These are phyloP conservation scores for Usnea hakonensis DNA, from an alignment of 495 filamentous ascomycete genomes.

Conservation along the genomic window DNA sequence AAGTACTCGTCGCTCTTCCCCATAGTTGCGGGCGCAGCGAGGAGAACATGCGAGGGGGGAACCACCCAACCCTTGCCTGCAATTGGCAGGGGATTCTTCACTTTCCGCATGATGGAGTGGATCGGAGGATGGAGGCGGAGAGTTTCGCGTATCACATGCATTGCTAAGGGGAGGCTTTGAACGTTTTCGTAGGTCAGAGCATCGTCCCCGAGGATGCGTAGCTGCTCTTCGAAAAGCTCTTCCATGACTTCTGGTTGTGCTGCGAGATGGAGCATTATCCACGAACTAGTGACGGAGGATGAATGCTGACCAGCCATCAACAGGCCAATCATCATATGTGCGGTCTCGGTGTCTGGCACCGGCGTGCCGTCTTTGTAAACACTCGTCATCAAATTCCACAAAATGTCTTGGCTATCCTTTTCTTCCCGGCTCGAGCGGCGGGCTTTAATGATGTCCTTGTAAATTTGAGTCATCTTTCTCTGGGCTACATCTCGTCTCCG, in stretches of 20 bases:
- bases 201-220: slow-evolving; percentile 50
- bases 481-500: slow-evolving; percentile 70
- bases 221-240: slow-evolving; percentile 69
- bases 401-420: slow-evolving; percentile 58
- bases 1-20: slow-evolving; percentile 66
- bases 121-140: slow-evolving; percentile 77
- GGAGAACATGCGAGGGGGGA: slow-evolving; percentile 67
- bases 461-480: slow-evolving; percentile 63
- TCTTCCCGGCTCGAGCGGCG: slow-evolving; percentile 47
- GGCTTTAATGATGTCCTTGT: slow-evolving; percentile 65
- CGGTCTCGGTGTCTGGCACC: slow-evolving; percentile 72
- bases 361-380: slow-evolving; percentile 64
- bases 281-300: slow-evolving; percentile 70
- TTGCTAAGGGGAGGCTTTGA: slow-evolving; percentile 59
- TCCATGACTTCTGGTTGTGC: slow-evolving; percentile 63
- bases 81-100: slow-evolving; percentile 70
- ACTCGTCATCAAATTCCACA: slow-evolving; percentile 74
- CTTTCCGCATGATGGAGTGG: slow-evolving; percentile 78
- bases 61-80: slow-evolving; percentile 72
- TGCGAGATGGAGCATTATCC: slow-evolving; percentile 75
- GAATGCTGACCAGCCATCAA: slow-evolving; percentile 88
- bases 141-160: slow-evolving; percentile 70
- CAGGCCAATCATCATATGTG: slow-evolving; percentile 86
- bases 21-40: slow-evolving; percentile 78
- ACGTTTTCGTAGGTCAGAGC: slow-evolving; percentile 60